These are phyloP conservation scores for Microcyclosporella mali DNA, from an alignment of 2,329 filamentous ascomycete species.

Conservation along the genomic window DNA sequence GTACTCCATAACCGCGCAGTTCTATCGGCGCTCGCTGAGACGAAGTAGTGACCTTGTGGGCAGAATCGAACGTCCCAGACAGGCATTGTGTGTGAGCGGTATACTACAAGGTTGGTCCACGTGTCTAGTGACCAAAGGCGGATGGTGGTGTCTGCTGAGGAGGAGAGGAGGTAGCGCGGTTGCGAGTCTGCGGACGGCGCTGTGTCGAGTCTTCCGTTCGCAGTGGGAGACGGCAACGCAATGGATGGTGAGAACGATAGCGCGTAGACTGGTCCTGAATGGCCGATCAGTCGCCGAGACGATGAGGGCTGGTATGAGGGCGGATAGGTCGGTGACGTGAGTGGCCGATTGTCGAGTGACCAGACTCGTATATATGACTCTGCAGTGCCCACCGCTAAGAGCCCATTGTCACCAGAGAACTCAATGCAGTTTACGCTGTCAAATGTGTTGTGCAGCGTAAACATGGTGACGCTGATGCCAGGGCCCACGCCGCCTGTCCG, in stretches of 20 bases:
- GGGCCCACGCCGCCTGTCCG: slow-evolving; percentile 77
- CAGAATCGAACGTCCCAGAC: slow-evolving; percentile 86
- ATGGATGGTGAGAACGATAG: slow-evolving; percentile 79
- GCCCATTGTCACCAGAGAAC: slow-evolving; percentile 82
- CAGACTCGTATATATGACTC: slow-evolving; percentile 96
- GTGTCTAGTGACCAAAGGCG: slow-evolving; percentile 89
- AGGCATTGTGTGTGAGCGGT: slow-evolving; percentile 86
- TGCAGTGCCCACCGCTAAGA: slow-evolving; percentile 82
- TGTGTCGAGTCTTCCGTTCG: slow-evolving; percentile 35
- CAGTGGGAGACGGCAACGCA: slow-evolving; percentile 32
- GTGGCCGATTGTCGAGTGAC: slow-evolving; percentile 77
- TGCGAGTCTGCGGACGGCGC: slow-evolving; percentile 42
- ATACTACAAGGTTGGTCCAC: slow-evolving; percentile 88
- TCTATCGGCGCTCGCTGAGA: slow-evolving; percentile 80
- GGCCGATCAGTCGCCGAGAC: slow-evolving; percentile 75
- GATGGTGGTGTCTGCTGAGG: slow-evolving; percentile 78
- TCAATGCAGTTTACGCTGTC: slow-evolving; percentile 90
- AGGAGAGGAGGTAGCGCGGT: slow-evolving; percentile 76
- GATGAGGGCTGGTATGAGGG: slow-evolving; percentile 55
- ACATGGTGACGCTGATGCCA: slow-evolving; percentile 87
- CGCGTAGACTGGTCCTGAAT: slow-evolving; percentile 81
- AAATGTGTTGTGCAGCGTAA: slow-evolving; percentile 94
- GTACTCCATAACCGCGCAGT: slow-evolving; percentile 88
- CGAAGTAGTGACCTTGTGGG: slow-evolving; percentile 92
- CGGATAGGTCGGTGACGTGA: slow-evolving; percentile 61